phyloP scores from a whole-genome alignment of 2,329 filamentous ascomycete genomes.

The Cordyceps tenuipes region DNA sequence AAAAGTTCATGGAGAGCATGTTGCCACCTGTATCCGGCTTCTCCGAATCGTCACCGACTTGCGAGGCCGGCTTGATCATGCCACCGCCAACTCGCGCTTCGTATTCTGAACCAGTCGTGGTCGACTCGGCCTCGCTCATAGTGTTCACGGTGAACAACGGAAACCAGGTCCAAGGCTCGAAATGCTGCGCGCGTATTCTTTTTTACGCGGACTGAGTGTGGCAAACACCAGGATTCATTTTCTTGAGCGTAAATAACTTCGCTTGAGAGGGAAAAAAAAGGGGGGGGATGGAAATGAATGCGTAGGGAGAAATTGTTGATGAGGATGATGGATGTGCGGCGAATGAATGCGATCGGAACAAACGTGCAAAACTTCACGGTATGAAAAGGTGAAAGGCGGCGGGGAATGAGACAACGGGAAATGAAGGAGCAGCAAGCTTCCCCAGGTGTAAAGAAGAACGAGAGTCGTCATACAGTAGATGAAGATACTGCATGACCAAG shows the following conservation, averaged over 20 bases:
- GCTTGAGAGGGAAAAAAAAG: neutral
- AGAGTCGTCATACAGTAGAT: neutral
- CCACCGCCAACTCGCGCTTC: neutral
- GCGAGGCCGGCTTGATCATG: neutral
- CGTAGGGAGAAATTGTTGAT: neutral
- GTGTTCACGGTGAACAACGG: neutral
- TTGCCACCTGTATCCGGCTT: slow-evolving; percentile 5
- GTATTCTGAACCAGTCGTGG: neutral
- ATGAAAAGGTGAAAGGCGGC: neutral
- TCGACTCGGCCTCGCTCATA: slow-evolving; percentile 6
- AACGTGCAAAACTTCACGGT: neutral
- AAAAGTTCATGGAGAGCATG: slow-evolving; percentile 32
- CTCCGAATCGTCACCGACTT: neutral
- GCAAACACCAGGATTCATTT: neutral
- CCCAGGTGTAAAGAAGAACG: neutral
- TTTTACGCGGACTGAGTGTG: neutral
- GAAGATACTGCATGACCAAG: neutral
- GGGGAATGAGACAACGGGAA: neutral
- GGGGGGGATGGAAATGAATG: neutral
- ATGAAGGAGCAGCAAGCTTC: neutral
- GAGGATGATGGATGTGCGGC: too few species aligned
- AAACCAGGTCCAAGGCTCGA: neutral
- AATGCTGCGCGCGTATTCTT: neutral
- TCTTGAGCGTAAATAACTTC: neutral
- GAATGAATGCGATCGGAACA: neutral